phyloP scores from a whole-genome alignment of 2,329 filamentous ascomycete genomes.

The Endocalyx cinctus region DNA sequence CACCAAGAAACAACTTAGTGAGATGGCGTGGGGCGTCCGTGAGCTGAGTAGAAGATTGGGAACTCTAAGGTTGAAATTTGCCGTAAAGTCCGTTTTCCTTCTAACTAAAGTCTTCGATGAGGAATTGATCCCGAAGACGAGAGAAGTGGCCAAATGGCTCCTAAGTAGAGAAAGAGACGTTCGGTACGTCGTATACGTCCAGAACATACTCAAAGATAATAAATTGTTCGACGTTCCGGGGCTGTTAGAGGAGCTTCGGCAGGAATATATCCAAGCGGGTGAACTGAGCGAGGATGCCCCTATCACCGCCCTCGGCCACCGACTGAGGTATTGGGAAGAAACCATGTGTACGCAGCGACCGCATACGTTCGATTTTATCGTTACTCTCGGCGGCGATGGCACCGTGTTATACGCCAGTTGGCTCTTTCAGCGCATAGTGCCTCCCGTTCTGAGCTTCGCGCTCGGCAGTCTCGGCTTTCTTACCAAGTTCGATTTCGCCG shows the following conservation, averaged over 20 bases:
- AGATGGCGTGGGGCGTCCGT: slow-evolving; percentile 95
- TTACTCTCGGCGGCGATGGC: slow-evolving; percentile 92
- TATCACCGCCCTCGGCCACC: slow-evolving; percentile 34
- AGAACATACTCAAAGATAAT: slow-evolving; percentile 68
- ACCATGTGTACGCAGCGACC: slow-evolving; percentile 72
- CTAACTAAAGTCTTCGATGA: slow-evolving; percentile 90
- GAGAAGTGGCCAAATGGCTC: slow-evolving; percentile 76
- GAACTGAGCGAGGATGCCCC: slow-evolving; percentile 29
- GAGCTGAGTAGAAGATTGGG: slow-evolving; percentile 84
- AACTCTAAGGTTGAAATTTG: slow-evolving; percentile 76
- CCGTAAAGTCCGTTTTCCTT: slow-evolving; percentile 78
- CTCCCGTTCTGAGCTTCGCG: slow-evolving; percentile 86
- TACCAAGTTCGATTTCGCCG: slow-evolving; percentile 90
- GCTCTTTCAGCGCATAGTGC: slow-evolving; percentile 93
- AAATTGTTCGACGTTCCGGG: slow-evolving; percentile 69
- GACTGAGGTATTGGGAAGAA: slow-evolving; percentile 80
- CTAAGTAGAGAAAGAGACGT: slow-evolving; percentile 64
- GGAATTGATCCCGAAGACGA: slow-evolving; percentile 69
- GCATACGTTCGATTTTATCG: slow-evolving; percentile 87
- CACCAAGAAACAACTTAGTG: slow-evolving; percentile 89
- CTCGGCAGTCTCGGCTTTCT: slow-evolving; percentile 90
- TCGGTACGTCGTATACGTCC: slow-evolving; percentile 75
- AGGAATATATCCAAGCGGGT: slow-evolving; percentile 34
- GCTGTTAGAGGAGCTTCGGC: slow-evolving; percentile 57
- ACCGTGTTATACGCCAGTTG: slow-evolving; percentile 95